Evolutionary conservation across 2,329 filamentous ascomycete genomes (phyloP), one percentile per base, ranked within the genome.

Genomic region (Berkeleyomyces basicola): DNA sequence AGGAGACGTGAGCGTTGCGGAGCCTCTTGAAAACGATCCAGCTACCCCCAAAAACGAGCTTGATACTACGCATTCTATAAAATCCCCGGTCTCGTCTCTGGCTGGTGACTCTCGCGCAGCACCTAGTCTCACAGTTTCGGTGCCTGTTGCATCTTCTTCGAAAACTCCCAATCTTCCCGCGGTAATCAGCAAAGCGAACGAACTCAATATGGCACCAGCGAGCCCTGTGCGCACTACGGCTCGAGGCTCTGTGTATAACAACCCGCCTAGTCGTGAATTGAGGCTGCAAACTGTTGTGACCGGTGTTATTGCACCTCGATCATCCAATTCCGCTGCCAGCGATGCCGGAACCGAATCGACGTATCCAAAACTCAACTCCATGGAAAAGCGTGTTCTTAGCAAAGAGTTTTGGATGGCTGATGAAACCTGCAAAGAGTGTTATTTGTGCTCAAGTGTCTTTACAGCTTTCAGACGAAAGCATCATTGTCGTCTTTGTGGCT

Each of bases 401-500:
- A 93, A 91, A 70, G 91, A 97, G 68, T 97, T 96, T 68, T 97
- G 92, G 93, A 99, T 99, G 93, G 88, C 90, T 65, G 93, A 99
- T 71, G 93, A 97, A 70, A 96, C 95, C 66, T 95, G 92, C 65
- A 97, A 95, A 71, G 92, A 96, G 69, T 99, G 93, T 70, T 99
- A 96, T 71, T 82, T 89, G 53, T 99, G 93, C 69, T 89, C 89
- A 53, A 87, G 89, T 64, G 82, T 88, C 1, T 99, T 99, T 70
- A 90, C 90, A 0, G 93, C 92, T 1, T 97, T 97, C 71, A 83
- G 93, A 64, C 84, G 93, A 67, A 99, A 99, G 71, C 93, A 99
- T 72, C 93, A 99, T 73, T 99, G 93, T 72, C 85, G 95, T 65
- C 88, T 84, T 0, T 99, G 93, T 71, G 93, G 93, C n/a, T 95